These are phyloP conservation scores for Aspergillus caelatus DNA, from an alignment of 2,329 filamentous ascomycete species.

Conservation along the genomic window DNA sequence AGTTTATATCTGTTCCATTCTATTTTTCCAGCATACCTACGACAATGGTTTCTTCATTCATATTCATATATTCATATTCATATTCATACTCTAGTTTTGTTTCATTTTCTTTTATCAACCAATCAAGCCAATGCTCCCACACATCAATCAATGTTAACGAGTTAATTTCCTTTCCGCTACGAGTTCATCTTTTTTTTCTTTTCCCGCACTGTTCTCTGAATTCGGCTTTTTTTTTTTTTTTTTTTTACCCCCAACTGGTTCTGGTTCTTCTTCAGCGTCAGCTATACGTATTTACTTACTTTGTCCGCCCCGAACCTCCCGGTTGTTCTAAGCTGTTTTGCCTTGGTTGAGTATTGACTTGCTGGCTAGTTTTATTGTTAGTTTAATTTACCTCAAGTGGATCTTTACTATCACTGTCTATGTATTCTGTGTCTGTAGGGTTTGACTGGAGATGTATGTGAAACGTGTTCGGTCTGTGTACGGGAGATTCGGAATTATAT, in stretches of 20 bases:
- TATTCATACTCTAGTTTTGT: background rate
- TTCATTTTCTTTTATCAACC: background rate
- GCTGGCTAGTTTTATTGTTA: slow-evolving; percentile 1
- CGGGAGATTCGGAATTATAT: background rate
- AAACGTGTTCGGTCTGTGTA: background rate
- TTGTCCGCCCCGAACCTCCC: background rate
- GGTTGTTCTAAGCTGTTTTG: background rate
- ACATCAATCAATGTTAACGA: slow-evolving; percentile 1
- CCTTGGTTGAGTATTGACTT: background rate
- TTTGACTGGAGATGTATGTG: background rate
- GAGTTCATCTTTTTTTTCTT: background rate
- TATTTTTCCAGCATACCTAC: background rate
- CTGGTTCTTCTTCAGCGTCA: background rate
- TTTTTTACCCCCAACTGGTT: background rate
- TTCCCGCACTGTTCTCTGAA: background rate
- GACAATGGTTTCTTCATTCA: background rate
- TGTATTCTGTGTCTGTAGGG: background rate
- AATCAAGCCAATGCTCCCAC: background rate
- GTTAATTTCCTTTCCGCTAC: background rate
- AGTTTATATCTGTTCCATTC: background rate
- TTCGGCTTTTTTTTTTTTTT: background rate
- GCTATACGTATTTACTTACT: background rate
- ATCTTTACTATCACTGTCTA: background rate
- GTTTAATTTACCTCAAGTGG: background rate
- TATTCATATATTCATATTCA: background rate